Base-by-base conservation (phyloP, 2,329 filamentous ascomycete genomes). In the Zymoseptoria tritici region DNA sequence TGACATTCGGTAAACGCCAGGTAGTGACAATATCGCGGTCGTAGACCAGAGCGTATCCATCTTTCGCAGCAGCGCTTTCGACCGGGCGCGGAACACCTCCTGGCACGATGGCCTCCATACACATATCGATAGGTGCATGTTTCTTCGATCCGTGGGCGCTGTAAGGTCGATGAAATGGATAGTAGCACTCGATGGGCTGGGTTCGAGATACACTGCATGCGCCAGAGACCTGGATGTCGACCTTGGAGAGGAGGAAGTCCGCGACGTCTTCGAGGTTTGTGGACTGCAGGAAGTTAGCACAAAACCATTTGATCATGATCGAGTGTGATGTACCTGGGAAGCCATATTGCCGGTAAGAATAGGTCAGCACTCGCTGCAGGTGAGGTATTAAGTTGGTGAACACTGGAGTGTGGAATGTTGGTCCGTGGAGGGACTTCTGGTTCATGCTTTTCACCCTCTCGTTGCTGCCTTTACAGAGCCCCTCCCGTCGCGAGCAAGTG, bases 1-100 rank as follows among this genome's bases (percentile, higher is more conserved):
- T 42, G 4, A 56, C 24, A 19, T 56, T 56, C 9, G 64, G 65
- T 16, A 70, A 42, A 5, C 65, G 56, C 68, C 68, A 70, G 1
- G 63, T 66, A 6, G 60, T 64, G 9, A 67, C 61, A 20, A 68
- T 59, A 56, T 70, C 68, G 22, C 60, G 55, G 55, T 70, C 68
- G 52, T 62, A 67, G 8, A 70, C 67, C 13, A 67, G 21, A 24
- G 60, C 66, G 21, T 56, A 20, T 13, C 59, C 57, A 26, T 57
- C 52, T 29, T 57, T 55, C 9, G 58, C 56, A 22, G 46, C 51
- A 4, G 54, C 22, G 52, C 63, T 65, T 11, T 50, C 24, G 2
- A 66, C 53, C 2, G 55, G 26, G 11, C 63, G 60, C 13, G 60
- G 55, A 16, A 54, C 49, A 5, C 60, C 59, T 9, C 57, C 61